Evolutionary conservation across 2,329 filamentous ascomycete species (phyloP), one percentile per base, ranked within the genome.

Genomic region (Clarireedia sp.): DNA sequence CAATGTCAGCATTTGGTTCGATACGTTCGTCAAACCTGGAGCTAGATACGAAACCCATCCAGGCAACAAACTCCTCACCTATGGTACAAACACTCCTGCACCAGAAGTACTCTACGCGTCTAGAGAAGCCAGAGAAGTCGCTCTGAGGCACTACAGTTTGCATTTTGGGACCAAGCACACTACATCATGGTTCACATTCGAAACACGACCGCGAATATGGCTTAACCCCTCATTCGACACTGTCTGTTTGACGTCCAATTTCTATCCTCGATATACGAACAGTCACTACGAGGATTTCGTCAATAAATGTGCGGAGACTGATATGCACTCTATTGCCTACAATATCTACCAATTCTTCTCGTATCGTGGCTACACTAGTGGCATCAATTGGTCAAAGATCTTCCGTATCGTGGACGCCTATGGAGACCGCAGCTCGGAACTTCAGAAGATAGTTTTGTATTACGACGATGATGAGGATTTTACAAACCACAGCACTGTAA

Each of bases 361-460:
- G 3, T 19, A 7, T 16, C 5, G 24, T 16, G 23, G 19, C 8
- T 16, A 19, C 3, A 33, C 9, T 3, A 41, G 10, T 16, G 38
- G 41, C 8, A 37, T 55, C 10, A 24, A 49, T 16, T 55, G 46
- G 52, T 37, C 26, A 6, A 44, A 37, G 14, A 44, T 55, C 14
- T 50, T 55, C 19, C 46, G 40, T 26, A 37, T 43, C 16, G 26
- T 55, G 29, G 21, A 45, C 23, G 47, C 52, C 12, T 44, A 55
- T 4, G 38, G 29, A 17, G 26, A n/a, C 6, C 16, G 29, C 16
- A 43, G 46, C 29, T 37, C 29, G 3, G 46, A 37, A 36, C 21
- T 50, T 5, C 37, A n/a, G 38, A 46, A 55, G 26, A 50, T 55
- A 9, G 14, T 55, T 9, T 44, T 55, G 10, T 55, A 55, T 29